Evolutionary conservation across 371 early-diverging fungal species (phyloP), one percentile per base, ranked within the genome.

Genomic region (Syncephalastrum contaminatum): DNA sequence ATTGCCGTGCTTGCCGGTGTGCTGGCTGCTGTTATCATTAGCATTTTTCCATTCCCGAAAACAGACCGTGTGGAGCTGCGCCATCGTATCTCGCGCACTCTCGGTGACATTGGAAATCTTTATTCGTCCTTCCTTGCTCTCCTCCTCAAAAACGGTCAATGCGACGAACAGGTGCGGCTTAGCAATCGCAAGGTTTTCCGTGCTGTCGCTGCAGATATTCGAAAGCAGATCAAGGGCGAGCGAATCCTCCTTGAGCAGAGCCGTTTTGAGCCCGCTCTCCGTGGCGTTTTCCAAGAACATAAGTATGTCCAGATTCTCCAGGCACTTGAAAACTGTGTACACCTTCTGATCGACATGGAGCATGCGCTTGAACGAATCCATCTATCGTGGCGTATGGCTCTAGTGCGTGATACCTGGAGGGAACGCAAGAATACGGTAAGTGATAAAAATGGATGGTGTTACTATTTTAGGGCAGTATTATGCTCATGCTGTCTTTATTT

Each of bases 201-300:
- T 1, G 36, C 58, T 7, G 58, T 77, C 4, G 70, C 77, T 8
- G 44, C 49, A 10, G 56, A 43, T 8, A 72, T 77, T 13, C 70
- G 70, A 4, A 57, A 62, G 10, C 77, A 77, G 41, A 74, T 77
- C 45, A 60, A 66, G 43, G 68, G 70, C 30, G 69, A 63, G 18
- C 66, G 72, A 5, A 70, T 72, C 2, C 51, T 77, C 8, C 46
- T 77, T 7, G 77, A 77, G 22, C 77, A 77, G 54, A 74, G 74
- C 42, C 66, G 74, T 8, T 77, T 74, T 48, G 77, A 77, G 30
- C 77, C 77, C n/a, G 66, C 77, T 1, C 43, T 74, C 19, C 74
- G 77, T 18, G 77, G 77, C n/a, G 49, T 64, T 2, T 77, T 77
- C n/a, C 77, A 66, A 14, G 72, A 72, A 53, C 42, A 63, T 12